Evolutionary conservation across 2,329 filamentous ascomycete genomes (phyloP).

Genomic region (Diplocarpon mali): DNA sequence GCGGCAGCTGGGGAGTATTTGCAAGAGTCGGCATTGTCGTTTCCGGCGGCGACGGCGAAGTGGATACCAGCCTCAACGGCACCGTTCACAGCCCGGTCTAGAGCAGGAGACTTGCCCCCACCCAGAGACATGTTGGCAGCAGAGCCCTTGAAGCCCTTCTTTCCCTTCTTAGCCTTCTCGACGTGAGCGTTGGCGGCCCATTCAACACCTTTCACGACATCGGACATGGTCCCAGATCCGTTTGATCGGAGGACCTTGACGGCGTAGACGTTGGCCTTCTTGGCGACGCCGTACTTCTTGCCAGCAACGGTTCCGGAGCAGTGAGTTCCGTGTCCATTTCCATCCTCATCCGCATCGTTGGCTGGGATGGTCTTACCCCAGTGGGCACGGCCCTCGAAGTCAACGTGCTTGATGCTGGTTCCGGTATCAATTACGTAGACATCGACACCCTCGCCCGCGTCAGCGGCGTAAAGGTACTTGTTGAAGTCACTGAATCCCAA

Average conservation of each 20-base stretch:
- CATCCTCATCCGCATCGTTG: conserved; percentile 78
- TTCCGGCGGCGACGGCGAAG: conserved; percentile 96
- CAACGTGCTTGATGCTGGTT: conserved; percentile 85
- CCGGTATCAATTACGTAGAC: conserved; percentile 98
- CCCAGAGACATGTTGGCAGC: conserved; percentile 99
- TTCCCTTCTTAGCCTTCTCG: conserved; percentile 69
- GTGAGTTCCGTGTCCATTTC: conserved; percentile 97
- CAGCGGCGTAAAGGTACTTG: conserved; percentile 88
- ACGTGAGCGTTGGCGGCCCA: conserved; percentile 75
- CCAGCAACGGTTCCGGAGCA: conserved; percentile 97
- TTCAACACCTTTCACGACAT: conserved; percentile 97
- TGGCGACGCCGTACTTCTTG: conserved; percentile 98
- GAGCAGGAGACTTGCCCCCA: conserved; percentile 87
- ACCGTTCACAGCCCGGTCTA: conserved; percentile 88
- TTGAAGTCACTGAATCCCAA: conserved; percentile 90
- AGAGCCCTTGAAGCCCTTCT: conserved; percentile 95
- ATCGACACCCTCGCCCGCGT: conserved; percentile 94
- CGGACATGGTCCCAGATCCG: conserved; percentile 95
- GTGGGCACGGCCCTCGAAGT: conserved; percentile 89
- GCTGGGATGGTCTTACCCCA: conserved; percentile 95
- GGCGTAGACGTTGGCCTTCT: conserved; percentile 93
- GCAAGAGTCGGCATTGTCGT: conserved; percentile 98
- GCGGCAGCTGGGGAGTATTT: conserved; percentile 97
- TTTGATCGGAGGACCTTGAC: conserved; percentile 98
- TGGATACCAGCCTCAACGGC: conserved; percentile 86